Evolutionary conservation across 257 asterid genomes (phyloP), one percentile per base, ranked within the genome.

Genomic region (Solanum chmielewskii): DNA sequence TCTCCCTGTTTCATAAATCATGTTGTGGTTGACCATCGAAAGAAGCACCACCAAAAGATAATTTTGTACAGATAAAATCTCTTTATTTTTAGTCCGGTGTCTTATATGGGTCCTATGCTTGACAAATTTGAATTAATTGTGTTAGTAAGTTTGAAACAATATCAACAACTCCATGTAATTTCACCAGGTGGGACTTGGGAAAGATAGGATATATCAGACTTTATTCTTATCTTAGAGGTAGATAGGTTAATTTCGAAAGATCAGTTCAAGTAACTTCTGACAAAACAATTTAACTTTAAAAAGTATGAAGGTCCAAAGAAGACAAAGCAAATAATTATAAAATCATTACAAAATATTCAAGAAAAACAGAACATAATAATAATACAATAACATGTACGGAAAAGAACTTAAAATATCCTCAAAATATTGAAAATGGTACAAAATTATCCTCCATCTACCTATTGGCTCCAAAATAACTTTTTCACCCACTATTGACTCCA

Each of bases 21-120:
- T 49, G 84, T 87, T 84, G 70, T 84, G 78, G 84, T 89, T 88
- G 90, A 89, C 78, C 86, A 70, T 71, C 52, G 33, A 44, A 87
- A 37, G 42, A 35, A 35, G 27, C 13, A 73, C 47, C 47, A 35
- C 45, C 27, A 73, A 73, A 16, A 73, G 25, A 11, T 20, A 11
- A 20, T 37, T 21, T 6, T 44, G 16, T 1, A 73, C 3, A 4
- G 12, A 9, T 73, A 20, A 20, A 18, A 35, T 18, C 15, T 18
- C 27, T 73, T 4, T 11, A 18, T 20, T 35, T 21, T 73, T 73
- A 35, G 6, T 35, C 4, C 3, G 15, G 35, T 18, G 9, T 73
- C 15, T 73, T 73, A 18, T 4, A 9, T 18, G 16, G 9, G 9
- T 35, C 0, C 27, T 2, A 73, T 20, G 9, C 4, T 6, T 35